Percentiles rank a stretch among this genome's conserved stretches.
phyloP scores from a whole-genome alignment of 495 filamentous ascomycete genomes.

The Articulospora tetracladia region DNA sequence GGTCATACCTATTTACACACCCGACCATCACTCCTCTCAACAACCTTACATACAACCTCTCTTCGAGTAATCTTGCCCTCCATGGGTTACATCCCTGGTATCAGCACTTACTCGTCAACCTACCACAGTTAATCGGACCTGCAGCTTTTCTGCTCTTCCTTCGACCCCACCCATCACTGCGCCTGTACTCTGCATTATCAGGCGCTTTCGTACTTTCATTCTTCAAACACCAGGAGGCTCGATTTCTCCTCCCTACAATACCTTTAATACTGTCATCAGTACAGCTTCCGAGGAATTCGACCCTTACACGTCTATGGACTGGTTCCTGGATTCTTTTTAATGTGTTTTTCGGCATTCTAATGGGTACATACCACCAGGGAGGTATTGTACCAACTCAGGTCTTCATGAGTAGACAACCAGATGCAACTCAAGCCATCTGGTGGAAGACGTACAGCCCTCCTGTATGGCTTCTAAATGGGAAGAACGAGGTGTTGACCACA shows the following conservation, averaged over 20 bases:
- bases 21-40: constrained; percentile 88
- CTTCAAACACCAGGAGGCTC: constrained; percentile 91
- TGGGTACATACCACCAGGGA: constrained; percentile 93
- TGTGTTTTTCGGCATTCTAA: constrained; percentile 66
- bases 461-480: constrained; percentile 81
- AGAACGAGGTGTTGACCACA: constrained; percentile 64
- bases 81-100: constrained; percentile 93
- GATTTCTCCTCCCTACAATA: constrained; percentile 84
- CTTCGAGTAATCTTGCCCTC: constrained; percentile 70
- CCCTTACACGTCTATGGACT: constrained; percentile 51
- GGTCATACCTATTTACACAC: constrained; percentile 48
- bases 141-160: constrained; percentile 66
- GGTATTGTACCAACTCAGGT: constrained; percentile 83
- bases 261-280: constrained; percentile 87
- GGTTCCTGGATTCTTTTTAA: constrained; percentile 82
- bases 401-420: constrained; percentile 52
- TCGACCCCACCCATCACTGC: constrained; percentile 50
- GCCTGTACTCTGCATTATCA: constrained; percentile 73
- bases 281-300: constrained; percentile 57
- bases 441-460: constrained; percentile 98
- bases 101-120: constrained; percentile 81
- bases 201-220: constrained; percentile 76
- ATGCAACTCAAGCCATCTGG: constrained; percentile 75
- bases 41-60: constrained; percentile 83
- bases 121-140: constrained; percentile 89